Base-by-base conservation (phyloP, 2,329 filamentous ascomycete species). In the Elsinoe ampelina region DNA sequence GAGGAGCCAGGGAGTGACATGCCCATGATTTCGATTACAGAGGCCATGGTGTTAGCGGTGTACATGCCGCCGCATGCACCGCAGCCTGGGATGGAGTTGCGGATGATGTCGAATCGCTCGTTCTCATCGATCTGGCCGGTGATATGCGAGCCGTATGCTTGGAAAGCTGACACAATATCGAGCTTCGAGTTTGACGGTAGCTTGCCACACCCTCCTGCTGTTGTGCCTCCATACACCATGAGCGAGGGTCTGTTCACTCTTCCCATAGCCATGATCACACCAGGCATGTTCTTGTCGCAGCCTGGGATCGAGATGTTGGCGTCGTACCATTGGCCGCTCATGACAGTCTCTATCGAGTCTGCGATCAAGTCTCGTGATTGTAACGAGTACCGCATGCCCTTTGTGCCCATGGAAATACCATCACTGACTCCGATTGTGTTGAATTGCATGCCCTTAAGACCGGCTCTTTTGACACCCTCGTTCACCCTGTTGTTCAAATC, bases 281-380 rank as follows among this genome's bases (percentile, higher is more conserved):
- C 74, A 22, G 90, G 90, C 93, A 98, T 97, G 77, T 98, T 98
- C 84, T 98, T 98, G 81, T 98, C 93, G 74, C 93, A 98, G 52
- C 93, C 93, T 12, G 93, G 93, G 66, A 98, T 87, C 55, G 89
- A 95, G 69, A 98, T 87, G 73, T 97, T 97, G 64, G 84, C 92
- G 72, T 98, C 93, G 70, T 98, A 97, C 90, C 91, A 97, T 75
- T 98, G 93, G 13, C 90, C 93, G 63, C 90, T 86, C 91, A 97
- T 98, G 66, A 98, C 93, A 4, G 93, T 97, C 80, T 98, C 93
- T 67, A 98, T 95, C 60, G 88, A 95, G 75, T 98, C 93, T 67
- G 93, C 93, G 66, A 98, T 98, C 67, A 98, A 82, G 73, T 98
- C 93, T 71, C 93, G 82, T 64, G 89, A 95, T 77, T 97, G 93